Conservation (phyloP, 306 rosid genomes). For the Calophaca sinica region DNA sequence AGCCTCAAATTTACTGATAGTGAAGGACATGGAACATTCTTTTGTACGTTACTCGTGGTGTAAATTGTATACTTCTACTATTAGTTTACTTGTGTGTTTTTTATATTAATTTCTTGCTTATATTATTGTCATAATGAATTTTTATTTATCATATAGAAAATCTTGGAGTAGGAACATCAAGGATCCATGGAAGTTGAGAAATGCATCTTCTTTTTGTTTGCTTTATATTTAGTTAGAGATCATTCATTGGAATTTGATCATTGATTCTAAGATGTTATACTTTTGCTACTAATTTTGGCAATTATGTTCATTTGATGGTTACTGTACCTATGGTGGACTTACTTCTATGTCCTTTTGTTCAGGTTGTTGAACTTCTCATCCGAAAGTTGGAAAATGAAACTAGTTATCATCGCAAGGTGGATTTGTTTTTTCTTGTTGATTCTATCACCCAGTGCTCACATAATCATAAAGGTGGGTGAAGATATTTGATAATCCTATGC, state of each 20-base stretch:
- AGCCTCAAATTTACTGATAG: slow-evolving; percentile 1
- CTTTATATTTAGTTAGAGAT: slow-evolving; percentile 34
- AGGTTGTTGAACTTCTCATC: slow-evolving; percentile 99
- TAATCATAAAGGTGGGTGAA: slow-evolving; percentile 76
- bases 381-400: slow-evolving; percentile 91
- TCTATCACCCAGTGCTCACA: slow-evolving; percentile 97
- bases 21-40: slow-evolving; percentile 23
- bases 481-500: slow-evolving; percentile 9
- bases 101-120: slow-evolving; percentile 12
- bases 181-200: slow-evolving; percentile 26
- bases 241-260: slow-evolving; percentile 23
- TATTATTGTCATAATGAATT: not conserved
- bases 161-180: slow-evolving; percentile 35
- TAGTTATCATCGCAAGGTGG: slow-evolving; percentile 92
- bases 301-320: slow-evolving; percentile 28
- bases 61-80: not conserved
- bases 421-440: slow-evolving; percentile 97
- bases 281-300: slow-evolving; percentile 22
- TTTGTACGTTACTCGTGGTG: slow-evolving; percentile 8
- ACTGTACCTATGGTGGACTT: slow-evolving; percentile 37
- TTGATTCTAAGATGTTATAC: not conserved
- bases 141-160: slow-evolving; percentile 4
- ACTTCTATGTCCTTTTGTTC: slow-evolving; percentile 48
- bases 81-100: slow-evolving; percentile 14
- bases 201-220: slow-evolving; percentile 23